A percentile compares a stretch with the other conserved stretches of the same genome.
phyloP scores from a whole-genome alignment of 805 yeast genomes.

The Candida piceae region DNA sequence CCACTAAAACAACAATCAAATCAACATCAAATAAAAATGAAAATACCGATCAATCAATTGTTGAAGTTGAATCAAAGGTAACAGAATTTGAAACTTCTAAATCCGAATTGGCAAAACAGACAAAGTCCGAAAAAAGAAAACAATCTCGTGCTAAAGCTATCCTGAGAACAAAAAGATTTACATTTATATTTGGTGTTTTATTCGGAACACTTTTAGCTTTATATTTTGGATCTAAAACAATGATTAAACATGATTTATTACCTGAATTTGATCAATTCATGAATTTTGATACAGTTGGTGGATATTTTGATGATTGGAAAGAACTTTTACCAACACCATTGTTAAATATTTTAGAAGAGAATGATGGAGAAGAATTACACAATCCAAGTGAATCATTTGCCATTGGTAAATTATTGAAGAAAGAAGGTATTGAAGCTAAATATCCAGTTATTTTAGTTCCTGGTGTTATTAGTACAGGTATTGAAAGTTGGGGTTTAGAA shows the following conservation, averaged over 20 bases:
- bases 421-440: slow-evolving; percentile 46
- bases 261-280: slow-evolving; percentile 46
- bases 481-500: slow-evolving; percentile 86
- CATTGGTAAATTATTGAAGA: slow-evolving; percentile 65
- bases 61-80: background rate
- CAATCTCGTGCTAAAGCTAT: slow-evolving; percentile 9
- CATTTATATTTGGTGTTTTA: slow-evolving; percentile 67
- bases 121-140: background rate
- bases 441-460: slow-evolving; percentile 91
- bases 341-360: slow-evolving; percentile 52
- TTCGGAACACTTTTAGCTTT: slow-evolving; percentile 64
- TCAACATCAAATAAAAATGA: no score
- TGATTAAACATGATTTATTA: slow-evolving; percentile 36
- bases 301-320: slow-evolving; percentile 66
- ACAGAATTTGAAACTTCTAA: slow-evolving; percentile 1
- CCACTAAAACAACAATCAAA: no score
- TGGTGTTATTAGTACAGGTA: slow-evolving; percentile 92
- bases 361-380: slow-evolving; percentile 41
- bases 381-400: slow-evolving; percentile 81
- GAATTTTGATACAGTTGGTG: slow-evolving; percentile 53
- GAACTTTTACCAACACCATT: slow-evolving; percentile 66
- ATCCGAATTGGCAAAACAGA: background rate
- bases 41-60: background rate
- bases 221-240: slow-evolving; percentile 47
- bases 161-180: slow-evolving; percentile 42